phyloP scores from a whole-genome alignment of 495 filamentous ascomycete species.

The Aspergillus diversus region DNA sequence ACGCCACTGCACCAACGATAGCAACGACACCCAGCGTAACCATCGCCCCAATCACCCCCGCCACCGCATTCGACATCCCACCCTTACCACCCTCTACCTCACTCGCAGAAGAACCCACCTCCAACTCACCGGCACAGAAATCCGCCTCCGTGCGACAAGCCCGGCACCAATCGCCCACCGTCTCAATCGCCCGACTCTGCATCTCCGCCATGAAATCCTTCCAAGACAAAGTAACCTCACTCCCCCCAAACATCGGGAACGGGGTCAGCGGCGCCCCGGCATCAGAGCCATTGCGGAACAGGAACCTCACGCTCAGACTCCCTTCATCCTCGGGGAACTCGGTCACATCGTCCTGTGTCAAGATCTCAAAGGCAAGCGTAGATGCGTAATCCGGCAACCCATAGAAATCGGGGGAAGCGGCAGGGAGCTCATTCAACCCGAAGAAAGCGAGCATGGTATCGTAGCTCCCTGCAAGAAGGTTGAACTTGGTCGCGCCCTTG shows the following conservation, averaged over 20 bases:
- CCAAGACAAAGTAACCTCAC: constrained; percentile 39
- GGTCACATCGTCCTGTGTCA: constrained; percentile 42
- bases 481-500: constrained; percentile 40
- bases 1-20: constrained; percentile 50
- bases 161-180: constrained; percentile 47
- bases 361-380: constrained; percentile 54
- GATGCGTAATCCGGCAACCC: constrained; percentile 57
- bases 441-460: constrained; percentile 54
- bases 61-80: constrained; percentile 48
- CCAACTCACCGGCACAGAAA: neutral
- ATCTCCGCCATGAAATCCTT: constrained; percentile 42
- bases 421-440: constrained; percentile 48
- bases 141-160: constrained; percentile 49
- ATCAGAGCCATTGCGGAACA: constrained; percentile 57
- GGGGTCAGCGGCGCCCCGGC: constrained; percentile 32
- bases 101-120: neutral
- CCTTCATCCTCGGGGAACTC: constrained; percentile 37
- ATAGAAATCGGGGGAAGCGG: constrained; percentile 42
- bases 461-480: constrained; percentile 53
- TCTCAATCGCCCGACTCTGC: constrained; percentile 42
- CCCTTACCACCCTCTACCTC: constrained; percentile 17
- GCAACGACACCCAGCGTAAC: constrained; percentile 56
- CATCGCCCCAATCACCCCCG: constrained; percentile 65
- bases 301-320: constrained; percentile 48
- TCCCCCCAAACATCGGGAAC: constrained; percentile 49